Percentiles rank a stretch among this genome's conserved stretches.
Conservation (phyloP, 495 filamentous ascomycete genomes). For the Cenococcum geophilum region DNA sequence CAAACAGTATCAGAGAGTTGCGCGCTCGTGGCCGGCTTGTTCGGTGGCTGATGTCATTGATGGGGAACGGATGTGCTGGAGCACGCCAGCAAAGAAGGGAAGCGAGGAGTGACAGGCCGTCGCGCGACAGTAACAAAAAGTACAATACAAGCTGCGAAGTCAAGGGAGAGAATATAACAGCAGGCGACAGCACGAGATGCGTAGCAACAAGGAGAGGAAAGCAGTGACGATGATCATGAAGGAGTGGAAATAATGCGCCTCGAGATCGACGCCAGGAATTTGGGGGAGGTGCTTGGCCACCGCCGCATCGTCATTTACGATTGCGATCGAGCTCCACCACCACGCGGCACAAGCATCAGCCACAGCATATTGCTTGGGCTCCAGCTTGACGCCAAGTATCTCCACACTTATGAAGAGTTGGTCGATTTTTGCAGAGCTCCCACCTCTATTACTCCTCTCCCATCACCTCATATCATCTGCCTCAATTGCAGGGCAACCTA, state of each 20-base stretch:
- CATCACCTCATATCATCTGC: too few relatives aligned
- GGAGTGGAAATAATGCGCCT: not conserved
- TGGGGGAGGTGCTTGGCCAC: not conserved
- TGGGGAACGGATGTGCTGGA: constrained; percentile 5
- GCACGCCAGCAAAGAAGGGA: not conserved
- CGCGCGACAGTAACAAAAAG: not conserved
- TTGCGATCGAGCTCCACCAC: not conserved
- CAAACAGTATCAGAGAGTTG: not conserved
- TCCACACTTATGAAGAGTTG: too few relatives aligned
- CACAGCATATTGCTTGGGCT: not conserved
- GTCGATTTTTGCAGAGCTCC: too few relatives aligned
- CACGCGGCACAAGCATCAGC: not conserved
- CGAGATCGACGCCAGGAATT: too few relatives aligned
- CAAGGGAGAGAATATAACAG: not conserved
- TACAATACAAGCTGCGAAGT: not conserved
- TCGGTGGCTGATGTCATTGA: constrained; percentile 4
- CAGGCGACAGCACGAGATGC: not conserved
- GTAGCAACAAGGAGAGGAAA: not conserved
- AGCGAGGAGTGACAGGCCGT: not conserved
- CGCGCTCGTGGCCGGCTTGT: not conserved
- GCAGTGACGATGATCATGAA: not conserved
- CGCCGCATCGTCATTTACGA: constrained; percentile 4
- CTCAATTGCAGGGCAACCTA: too few relatives aligned
- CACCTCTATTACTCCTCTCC: too few relatives aligned
- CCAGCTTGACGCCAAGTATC: too few relatives aligned